Percentiles rank a stretch among this genome's conserved stretches.
Conservation (phyloP, 352 stramenopile species). For the Globisporangium parvum region DNA sequence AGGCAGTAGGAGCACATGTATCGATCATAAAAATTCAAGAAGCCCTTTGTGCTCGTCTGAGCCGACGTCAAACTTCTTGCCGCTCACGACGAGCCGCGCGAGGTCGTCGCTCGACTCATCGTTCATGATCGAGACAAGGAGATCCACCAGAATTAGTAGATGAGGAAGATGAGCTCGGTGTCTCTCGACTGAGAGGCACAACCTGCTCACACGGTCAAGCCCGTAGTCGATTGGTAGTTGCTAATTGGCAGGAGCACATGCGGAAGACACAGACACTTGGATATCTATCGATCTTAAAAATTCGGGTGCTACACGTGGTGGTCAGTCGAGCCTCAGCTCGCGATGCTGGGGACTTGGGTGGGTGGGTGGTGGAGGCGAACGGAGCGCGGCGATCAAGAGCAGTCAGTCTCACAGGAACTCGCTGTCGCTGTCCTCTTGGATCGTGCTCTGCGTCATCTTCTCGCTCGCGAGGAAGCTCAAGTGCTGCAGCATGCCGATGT, state of each 20-base stretch:
- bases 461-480: conserved; percentile 82
- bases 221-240: too few species aligned
- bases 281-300: conserved; percentile 1
- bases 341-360: too few species aligned
- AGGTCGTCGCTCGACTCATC: conserved; percentile 32
- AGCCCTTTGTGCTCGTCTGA: conserved; percentile 23
- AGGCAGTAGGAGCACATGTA: too few species aligned
- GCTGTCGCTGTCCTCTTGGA: conserved; percentile 73
- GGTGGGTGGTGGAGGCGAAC: not conserved
- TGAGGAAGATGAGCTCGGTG: too few species aligned
- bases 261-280: not conserved
- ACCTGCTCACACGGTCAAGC: too few species aligned
- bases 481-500: conserved; percentile 86
- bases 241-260: too few species aligned
- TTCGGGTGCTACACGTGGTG: not conserved
- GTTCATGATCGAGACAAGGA: conserved; percentile 35
- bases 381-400: too few species aligned
- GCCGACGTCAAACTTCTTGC: conserved; percentile 25
- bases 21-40: too few species aligned
- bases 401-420: conserved; percentile 49
- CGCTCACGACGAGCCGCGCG: conserved; percentile 25
- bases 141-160: conserved; percentile 21
- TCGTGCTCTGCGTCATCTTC: conserved; percentile 84
- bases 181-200: too few species aligned
- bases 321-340: too few species aligned